Evolutionary conservation across 192 early-diverging fungal genomes (phyloP).

Genomic region (Phlyctochytrium planicorne): DNA sequence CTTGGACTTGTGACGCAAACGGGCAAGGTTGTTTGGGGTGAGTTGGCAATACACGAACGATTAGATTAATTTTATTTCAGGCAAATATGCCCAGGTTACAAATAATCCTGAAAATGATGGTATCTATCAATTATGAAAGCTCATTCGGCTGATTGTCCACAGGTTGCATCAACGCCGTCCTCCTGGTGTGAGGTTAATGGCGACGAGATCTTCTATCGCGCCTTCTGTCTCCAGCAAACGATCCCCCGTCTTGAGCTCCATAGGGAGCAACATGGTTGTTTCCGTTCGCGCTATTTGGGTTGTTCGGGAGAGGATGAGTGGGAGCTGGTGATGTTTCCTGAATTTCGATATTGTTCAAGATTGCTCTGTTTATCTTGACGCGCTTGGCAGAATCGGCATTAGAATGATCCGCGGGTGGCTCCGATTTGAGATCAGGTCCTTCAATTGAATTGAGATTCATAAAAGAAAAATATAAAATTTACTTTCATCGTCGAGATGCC

Average conservation of each 20-base stretch:
- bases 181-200: conserved; percentile 69
- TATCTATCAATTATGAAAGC: conserved; percentile 35
- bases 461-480: not conserved
- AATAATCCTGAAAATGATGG: conserved; percentile 99
- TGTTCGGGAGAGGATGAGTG: too few relatives aligned
- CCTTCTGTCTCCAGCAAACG: not conserved
- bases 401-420: too few relatives aligned
- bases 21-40: conserved; percentile 98
- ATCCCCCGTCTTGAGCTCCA: too few relatives aligned
- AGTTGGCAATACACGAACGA: too few relatives aligned
- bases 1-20: conserved; percentile 93
- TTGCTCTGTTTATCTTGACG: not conserved
- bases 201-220: not conserved
- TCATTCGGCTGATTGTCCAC: conserved; percentile 7
- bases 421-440: too few relatives aligned
- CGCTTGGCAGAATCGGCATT: too few relatives aligned
- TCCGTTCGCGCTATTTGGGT: too few relatives aligned
- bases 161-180: conserved; percentile 79
- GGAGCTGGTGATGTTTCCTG: too few relatives aligned
- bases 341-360: too few relatives aligned
- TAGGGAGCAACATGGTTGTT: too few relatives aligned
- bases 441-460: too few relatives aligned
- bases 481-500: not conserved
- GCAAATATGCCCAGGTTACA: conserved; percentile 70
- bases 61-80: conserved; percentile 34